Evolutionary conservation across 495 filamentous ascomycete species (phyloP), one percentile per base, ranked within the genome.

Genomic region (Rhypophila decipiens): DNA sequence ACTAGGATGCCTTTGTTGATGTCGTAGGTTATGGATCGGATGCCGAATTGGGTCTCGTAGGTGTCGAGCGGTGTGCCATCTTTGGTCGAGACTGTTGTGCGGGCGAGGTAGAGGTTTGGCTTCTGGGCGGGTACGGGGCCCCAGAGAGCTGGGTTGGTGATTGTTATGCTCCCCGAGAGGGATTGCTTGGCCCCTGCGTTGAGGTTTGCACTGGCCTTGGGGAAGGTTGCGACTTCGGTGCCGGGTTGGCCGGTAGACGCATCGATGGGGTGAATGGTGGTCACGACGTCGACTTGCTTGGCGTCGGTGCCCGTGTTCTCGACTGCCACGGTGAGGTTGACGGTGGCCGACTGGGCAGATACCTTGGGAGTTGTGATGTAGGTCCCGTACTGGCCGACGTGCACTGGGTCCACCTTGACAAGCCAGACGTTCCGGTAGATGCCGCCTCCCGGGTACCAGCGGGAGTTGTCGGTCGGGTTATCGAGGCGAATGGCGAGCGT

Each of bases 381-480:
- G 0, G 74, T 74, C 5, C 71, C 72, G 24, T 57, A 69, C 31
- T 74, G 65, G 4, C 45, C 59, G 3, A 77, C 66, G 51, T 77
- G 72, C 2, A 57, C 49, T 23, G 64, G 56, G 44, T 65, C 53
- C 11, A 67, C 58, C 43, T 68, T 74, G 36, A 63, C 56, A 9
- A 77, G 63, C 74, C 74, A 77, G 4, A 77, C 56, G 39, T 75
- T 73, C 5, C 74, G 65, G 50, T 77, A 77, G 12, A 77, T 61
- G 15, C 72, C 74, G 7, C 59, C 73, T 4, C 71, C 72, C 4
- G 15, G 11, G 41, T 77, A 75, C 68, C 67, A 77, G 0, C 74
- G 68, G 10, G 71, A 74, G 15, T 60, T 65, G 13, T 67, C 61
- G 1, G 65, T 7, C 2, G 66, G 55, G 42, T 75, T 73, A 33